Evolutionary conservation across 1,284 basidiomycete genomes (phyloP), one percentile per base, ranked within the genome.

Genomic region (Fomitiporia mediterranea): DNA sequence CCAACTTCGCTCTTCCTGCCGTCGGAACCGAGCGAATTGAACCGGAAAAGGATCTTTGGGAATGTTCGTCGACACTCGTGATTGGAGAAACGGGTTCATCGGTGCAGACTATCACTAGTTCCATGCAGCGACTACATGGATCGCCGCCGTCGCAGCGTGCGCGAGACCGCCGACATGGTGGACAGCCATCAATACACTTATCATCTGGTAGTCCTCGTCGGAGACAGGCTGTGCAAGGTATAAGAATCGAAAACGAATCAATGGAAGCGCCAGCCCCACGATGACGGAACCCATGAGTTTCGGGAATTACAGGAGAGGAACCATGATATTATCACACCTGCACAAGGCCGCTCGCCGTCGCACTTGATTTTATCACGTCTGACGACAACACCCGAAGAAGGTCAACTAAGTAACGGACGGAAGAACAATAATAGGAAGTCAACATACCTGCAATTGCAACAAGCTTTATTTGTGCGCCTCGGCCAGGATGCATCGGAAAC

Each of bases 311-410:
- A n/a, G n/a, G n/a, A n/a, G n/a, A n/a, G n/a, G n/a, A n/a, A 15
- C n/a, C 2, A 13, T 4, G 8, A 3, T 3, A 44, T 19, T 44
- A n/a, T 3, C 40, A 49, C 64, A 82, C 80, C 76, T 77, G 56
- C 23, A 47, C 56, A 57, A 23, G 56, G 56, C 32, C 56, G 32
- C 59, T 67, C 66, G 19, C 80, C 78, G 64, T 83, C 78, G 64
- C 81, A 83, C 59, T 77, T 74, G 55, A 79, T 76, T 66, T 83
- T 83, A 64, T 83, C 78, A 59, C 77, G 77, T 63, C 81, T 83
- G 58, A 3, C n/a, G 49, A 8, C 23, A 25, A 32, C n/a, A n/a
- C n/a, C n/a, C 15, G 34, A 49, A 8, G 35, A 25, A 17, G 13
- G 34, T 6, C 11, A 11, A 25, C n/a, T 23, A 17, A 43, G 19